A percentile compares a stretch with the other conserved stretches of the same genome.
These are phyloP conservation scores for Sporothrix schenckii DNA, from an alignment of 2,329 filamentous ascomycete species.

Conservation along the genomic window DNA sequence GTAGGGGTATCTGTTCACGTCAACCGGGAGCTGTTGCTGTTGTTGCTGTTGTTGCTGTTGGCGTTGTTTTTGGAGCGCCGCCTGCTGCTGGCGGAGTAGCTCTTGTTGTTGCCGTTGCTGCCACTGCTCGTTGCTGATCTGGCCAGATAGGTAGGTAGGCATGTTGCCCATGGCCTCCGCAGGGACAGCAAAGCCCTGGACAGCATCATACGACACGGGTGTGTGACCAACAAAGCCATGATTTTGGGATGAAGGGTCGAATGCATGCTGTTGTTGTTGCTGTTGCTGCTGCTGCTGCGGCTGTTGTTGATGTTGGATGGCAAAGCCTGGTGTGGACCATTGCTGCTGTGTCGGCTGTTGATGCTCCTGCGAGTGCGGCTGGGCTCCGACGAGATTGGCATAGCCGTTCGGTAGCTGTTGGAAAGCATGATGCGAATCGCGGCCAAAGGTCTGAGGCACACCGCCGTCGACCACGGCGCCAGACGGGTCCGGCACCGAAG, in stretches of 20 bases:
- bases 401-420: slow-evolving; percentile 22
- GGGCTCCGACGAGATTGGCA: slow-evolving; percentile 6
- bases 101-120: slow-evolving; percentile 9
- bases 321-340: background rate
- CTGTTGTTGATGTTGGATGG: slow-evolving; percentile 13
- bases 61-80: slow-evolving; percentile 20
- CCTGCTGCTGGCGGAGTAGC: slow-evolving; percentile 23
- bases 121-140: slow-evolving; percentile 29
- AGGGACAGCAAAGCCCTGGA: slow-evolving; percentile 18
- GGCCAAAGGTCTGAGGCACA: background rate
- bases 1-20: slow-evolving; percentile 3
- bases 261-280: slow-evolving; percentile 17
- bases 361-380: background rate
- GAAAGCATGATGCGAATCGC: slow-evolving; percentile 18
- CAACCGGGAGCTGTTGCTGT: background rate
- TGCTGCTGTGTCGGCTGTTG: background rate
- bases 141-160: slow-evolving; percentile 22
- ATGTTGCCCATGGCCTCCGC: slow-evolving; percentile 23
- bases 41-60: slow-evolving; percentile 15
- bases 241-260: slow-evolving; percentile 20
- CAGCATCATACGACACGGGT: slow-evolving; percentile 4
- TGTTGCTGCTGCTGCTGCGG: slow-evolving; percentile 26
- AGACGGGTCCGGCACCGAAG: background rate
- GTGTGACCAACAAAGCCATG: slow-evolving; percentile 13
- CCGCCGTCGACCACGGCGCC: background rate